Base-by-base conservation (phyloP, 2,329 filamentous ascomycete species). In the Neocatenulostroma microsporum region DNA sequence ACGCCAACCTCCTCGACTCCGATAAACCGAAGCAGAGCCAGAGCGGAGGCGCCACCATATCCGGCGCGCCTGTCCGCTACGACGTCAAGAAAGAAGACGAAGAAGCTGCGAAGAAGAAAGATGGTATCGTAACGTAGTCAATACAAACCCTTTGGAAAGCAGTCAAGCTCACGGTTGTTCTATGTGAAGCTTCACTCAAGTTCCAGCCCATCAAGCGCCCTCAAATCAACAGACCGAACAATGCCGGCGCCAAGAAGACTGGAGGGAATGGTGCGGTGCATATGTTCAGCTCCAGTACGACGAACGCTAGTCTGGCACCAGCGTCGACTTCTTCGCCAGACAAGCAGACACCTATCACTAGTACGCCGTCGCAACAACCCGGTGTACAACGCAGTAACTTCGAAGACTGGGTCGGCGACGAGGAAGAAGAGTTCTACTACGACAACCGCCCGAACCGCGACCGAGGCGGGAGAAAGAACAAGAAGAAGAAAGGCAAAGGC, bases 151-250 rank as follows among this genome's bases (percentile, higher is more conserved):
- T 46, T 55, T 45, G 47, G 46, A 46, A 47, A 56, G 59, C 58
- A 63, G 61, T 49, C 38, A 29, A 49, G 51, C 72, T 76, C 64
- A 74, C 67, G n/a, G n/a, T 60, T 62, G 61, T 45, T 54, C 47
- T 30, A 13, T 14, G 37, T 49, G 51, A 62, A 74, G 70, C 74
- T 60, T 77, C 83, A 54, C 71, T 93, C 45, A 82, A 82, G 60
- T 94, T 94, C 66, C 85, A 93, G 60, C 86, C 86, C 34, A 87
- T 87, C 48, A 84, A 84, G 54, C 76, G 84, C 43, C 84, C 84
- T 17, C 78, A 86, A 53, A 50, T 55, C 68, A 79, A 74, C 57
- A 60, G 72, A 27, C 79, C 78, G 52, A 55, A 70, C 24, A 89
- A 87, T 21, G 18, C 29, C 56, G 63, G 74, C 5, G 61, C 74